Evolutionary conservation across 192 early-diverging fungal genomes (phyloP).

Genomic region (Diversispora epigaea): DNA sequence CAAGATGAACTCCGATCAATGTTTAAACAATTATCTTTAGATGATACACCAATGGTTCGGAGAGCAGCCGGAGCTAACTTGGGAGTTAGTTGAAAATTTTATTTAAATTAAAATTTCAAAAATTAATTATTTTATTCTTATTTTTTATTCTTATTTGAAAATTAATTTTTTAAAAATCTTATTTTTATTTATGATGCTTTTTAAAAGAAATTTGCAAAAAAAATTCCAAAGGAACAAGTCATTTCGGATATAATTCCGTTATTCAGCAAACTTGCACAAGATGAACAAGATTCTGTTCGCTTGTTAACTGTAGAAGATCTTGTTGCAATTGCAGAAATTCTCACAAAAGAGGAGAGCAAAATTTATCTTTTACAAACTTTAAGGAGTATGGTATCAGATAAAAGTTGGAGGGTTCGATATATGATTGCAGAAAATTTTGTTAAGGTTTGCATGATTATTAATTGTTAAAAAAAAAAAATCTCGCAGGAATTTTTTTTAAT

Average conservation of each 20-base stretch:
- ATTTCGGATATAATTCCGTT: conserved; percentile 81
- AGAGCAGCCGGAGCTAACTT: conserved; percentile 87
- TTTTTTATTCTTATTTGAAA: conserved; percentile 13
- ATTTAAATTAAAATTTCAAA: too few species aligned
- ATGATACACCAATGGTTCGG: conserved; percentile 98
- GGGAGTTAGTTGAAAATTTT: conserved; percentile 46
- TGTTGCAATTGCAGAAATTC: conserved; percentile 80
- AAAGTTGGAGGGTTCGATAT: conserved; percentile 97
- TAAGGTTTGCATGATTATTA: conserved; percentile 52
- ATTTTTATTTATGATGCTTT: not conserved
- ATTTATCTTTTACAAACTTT: conserved; percentile 72
- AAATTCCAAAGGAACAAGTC: conserved; percentile 75
- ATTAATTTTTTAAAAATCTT: conserved; percentile 8
- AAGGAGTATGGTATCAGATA: conserved; percentile 80
- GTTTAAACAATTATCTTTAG: conserved; percentile 80
- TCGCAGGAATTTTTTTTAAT: not conserved
- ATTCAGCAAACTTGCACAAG: conserved; percentile 82
- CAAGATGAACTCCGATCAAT: conserved; percentile 85
- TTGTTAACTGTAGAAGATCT: conserved; percentile 91
- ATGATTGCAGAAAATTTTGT: conserved; percentile 99
- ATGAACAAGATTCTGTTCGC: conserved; percentile 95
- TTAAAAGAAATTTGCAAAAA: conserved; percentile 65
- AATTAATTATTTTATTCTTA: conserved; percentile 3
- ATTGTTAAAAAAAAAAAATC: too few species aligned
- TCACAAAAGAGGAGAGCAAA: conserved; percentile 77